Evolutionary conservation across 306 rosid genomes (phyloP).

Genomic region (Dalbergia oliveri): DNA sequence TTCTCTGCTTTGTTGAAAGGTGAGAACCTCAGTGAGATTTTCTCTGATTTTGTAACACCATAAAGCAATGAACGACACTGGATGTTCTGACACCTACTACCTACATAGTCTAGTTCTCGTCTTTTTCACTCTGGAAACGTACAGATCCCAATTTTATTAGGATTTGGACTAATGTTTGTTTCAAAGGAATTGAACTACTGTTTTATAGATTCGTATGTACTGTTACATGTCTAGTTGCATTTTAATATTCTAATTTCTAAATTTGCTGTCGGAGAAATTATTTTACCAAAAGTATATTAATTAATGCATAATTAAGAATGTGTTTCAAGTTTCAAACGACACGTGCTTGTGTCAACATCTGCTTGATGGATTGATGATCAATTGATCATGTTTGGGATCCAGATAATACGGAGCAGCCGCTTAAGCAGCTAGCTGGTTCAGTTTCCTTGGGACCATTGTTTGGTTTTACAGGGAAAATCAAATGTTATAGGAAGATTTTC

Average conservation of each 20-base stretch:
- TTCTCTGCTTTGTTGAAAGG: not conserved
- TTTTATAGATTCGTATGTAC: not conserved
- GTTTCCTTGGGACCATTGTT: slow-evolving; percentile 13
- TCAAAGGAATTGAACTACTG: not conserved
- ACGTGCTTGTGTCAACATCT: slow-evolving; percentile 7
- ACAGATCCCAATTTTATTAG: not conserved
- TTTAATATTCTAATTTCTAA: no score
- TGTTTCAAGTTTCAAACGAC: not conserved
- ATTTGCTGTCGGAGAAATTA: no score
- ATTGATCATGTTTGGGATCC: no score
- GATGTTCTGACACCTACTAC: slow-evolving; percentile 11
- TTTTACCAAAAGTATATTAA: no score
- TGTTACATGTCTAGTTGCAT: not conserved
- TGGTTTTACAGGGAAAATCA: not conserved
- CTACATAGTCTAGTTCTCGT: not conserved
- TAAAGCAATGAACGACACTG: slow-evolving; percentile 13
- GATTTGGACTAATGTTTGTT: not conserved
- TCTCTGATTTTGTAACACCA: slow-evolving; percentile 24
- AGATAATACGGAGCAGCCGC: no score
- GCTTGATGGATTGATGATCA: not conserved
- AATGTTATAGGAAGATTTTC: not conserved
- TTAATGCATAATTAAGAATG: no score
- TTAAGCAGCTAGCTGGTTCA: not conserved
- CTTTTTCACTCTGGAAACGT: slow-evolving; percentile 3
- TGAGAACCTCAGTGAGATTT: slow-evolving; percentile 30